phyloP scores from a whole-genome alignment of 345 rosid species.

The Nasturtium officinale region DNA sequence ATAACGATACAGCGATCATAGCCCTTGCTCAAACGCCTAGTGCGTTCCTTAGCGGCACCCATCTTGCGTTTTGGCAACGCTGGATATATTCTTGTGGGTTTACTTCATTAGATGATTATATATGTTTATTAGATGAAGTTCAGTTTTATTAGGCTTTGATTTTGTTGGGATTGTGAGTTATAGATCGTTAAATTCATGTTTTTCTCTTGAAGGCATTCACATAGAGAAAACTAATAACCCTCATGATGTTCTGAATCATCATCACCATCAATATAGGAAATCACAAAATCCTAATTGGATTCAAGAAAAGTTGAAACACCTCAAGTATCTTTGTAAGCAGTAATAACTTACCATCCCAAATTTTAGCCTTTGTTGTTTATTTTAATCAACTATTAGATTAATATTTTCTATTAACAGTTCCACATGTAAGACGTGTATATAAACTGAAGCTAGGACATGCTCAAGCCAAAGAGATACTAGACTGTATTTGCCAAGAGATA shows the following conservation, averaged over 20 bases:
- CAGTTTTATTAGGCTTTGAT: background rate
- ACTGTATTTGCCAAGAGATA: slow-evolving; percentile 55
- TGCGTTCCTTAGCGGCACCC: slow-evolving; percentile 64
- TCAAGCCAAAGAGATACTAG: slow-evolving; percentile 55
- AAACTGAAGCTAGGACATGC: slow-evolving; percentile 56
- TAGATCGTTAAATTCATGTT: background rate
- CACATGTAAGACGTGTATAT: slow-evolving; percentile 48
- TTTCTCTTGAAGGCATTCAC: slow-evolving; percentile 30
- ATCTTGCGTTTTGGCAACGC: slow-evolving; percentile 54
- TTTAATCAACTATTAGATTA: background rate
- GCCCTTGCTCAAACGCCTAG: slow-evolving; percentile 67
- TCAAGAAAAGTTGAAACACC: slow-evolving; percentile 28
- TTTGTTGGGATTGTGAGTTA: background rate
- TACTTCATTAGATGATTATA: background rate
- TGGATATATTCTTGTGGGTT: slow-evolving; percentile 63
- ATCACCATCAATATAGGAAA: slow-evolving; percentile 19
- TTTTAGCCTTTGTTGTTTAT: background rate
- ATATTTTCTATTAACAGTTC: slow-evolving; percentile 46
- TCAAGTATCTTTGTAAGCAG: slow-evolving; percentile 43
- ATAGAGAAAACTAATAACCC: slow-evolving; percentile 28
- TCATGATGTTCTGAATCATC: slow-evolving; percentile 23
- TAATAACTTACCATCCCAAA: background rate
- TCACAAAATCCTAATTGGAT: slow-evolving; percentile 12
- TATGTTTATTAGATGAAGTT: background rate
- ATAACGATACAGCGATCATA: slow-evolving; percentile 59